Conservation (phyloP, 768 basidiomycete genomes). For the Clathrus columnatus region DNA sequence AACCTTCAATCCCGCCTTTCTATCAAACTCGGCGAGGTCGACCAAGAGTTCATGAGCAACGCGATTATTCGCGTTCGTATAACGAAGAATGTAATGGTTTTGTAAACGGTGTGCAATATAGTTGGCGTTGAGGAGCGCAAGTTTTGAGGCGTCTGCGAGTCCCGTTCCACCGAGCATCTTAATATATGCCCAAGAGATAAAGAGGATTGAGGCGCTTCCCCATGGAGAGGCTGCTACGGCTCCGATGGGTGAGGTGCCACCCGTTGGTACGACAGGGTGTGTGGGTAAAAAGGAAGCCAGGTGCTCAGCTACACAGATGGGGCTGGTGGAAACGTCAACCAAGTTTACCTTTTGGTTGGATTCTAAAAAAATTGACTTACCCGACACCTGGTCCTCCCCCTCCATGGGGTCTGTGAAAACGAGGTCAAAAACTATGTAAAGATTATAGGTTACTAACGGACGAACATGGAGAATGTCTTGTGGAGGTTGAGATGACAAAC, state of each 20-base stretch:
- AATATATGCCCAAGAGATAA: constrained; percentile 99
- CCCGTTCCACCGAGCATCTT: constrained; percentile 98
- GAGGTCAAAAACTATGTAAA: not conserved
- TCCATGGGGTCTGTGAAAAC: constrained; percentile 69
- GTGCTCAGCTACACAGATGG: constrained; percentile 91
- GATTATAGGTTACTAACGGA: not conserved
- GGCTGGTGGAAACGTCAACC: constrained; percentile 32
- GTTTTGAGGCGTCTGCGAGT: constrained; percentile 72
- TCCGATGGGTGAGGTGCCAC: constrained; percentile 64
- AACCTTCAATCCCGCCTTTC: constrained; percentile 81
- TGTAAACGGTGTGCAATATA: constrained; percentile 90
- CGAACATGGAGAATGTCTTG: constrained; percentile 94
- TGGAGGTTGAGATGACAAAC: constrained; percentile 98
- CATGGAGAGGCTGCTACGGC: constrained; percentile 90
- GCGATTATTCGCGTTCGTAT: constrained; percentile 82
- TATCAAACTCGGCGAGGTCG: constrained; percentile 93
- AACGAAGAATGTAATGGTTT: constrained; percentile 77
- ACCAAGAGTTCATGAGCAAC: constrained; percentile 96
- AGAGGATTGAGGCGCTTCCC: constrained; percentile 88
- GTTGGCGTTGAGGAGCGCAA: constrained; percentile 91
- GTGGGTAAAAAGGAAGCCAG: constrained; percentile 90
- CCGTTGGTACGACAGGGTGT: constrained; percentile 65
- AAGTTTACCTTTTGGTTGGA: not conserved
- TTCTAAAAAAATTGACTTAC: constrained; percentile 33
- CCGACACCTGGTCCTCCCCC: constrained; percentile 97